These are phyloP conservation scores for Wickerhamomyces strasburgensis DNA, from an alignment of 805 yeast genomes.

Conservation along the genomic window DNA sequence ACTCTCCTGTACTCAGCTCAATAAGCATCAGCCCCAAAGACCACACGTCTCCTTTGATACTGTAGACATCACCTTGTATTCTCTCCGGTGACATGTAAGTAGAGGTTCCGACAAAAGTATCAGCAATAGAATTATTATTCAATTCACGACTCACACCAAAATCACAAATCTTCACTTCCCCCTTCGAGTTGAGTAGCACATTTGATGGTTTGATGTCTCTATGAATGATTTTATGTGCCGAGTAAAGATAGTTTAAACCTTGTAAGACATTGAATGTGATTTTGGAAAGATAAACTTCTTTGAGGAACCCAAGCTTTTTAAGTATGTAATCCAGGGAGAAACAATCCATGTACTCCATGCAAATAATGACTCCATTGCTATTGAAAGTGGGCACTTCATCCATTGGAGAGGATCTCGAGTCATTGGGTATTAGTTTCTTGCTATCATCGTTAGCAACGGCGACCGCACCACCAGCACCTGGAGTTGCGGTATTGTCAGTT, in stretches of 20 bases:
- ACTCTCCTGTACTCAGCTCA: constrained; percentile 81
- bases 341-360: constrained; percentile 96
- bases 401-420: constrained; percentile 4
- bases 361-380: constrained; percentile 70
- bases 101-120: constrained; percentile 96
- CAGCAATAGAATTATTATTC: constrained; percentile 83
- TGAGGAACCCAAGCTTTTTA: constrained; percentile 55
- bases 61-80: constrained; percentile 89
- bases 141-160: constrained; percentile 94
- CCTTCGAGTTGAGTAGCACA: constrained; percentile 79
- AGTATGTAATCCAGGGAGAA: constrained; percentile 83
- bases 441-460: constrained; percentile 1
- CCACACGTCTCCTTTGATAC: constrained; percentile 97
- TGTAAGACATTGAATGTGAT: constrained; percentile 71
- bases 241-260: constrained; percentile 79
- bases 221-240: constrained; percentile 83
- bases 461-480: constrained; percentile 2
- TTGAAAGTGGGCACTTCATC: constrained; percentile 21
- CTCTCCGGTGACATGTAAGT: constrained; percentile 98
- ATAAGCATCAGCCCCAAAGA: constrained; percentile 86
- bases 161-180: constrained; percentile 89
- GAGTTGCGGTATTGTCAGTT: background rate
- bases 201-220: constrained; percentile 96
- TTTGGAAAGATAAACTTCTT: constrained; percentile 64
- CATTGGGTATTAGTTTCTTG: constrained; percentile 9